A percentile compares a stretch with the other conserved stretches of the same genome.
Evolutionary conservation across 2,329 filamentous ascomycete species (phyloP).

Genomic region (Diaporthe citriasiana): DNA sequence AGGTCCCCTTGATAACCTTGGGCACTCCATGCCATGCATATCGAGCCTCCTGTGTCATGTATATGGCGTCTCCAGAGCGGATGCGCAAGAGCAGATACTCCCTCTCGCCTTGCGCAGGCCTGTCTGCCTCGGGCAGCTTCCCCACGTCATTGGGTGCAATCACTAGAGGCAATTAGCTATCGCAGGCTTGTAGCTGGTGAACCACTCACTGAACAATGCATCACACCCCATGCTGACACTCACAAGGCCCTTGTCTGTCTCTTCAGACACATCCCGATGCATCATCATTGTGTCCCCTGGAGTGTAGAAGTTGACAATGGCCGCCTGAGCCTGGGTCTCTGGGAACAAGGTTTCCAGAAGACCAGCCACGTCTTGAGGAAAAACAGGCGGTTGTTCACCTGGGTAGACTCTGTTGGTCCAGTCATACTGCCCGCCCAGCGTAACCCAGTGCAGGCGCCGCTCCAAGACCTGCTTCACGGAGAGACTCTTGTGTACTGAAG

Average conservation of each 20-base stretch:
- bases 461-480: conserved; percentile 78
- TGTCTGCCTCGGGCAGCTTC: conserved; percentile 48
- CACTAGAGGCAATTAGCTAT: conserved; percentile 22
- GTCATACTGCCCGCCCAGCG: conserved; percentile 95
- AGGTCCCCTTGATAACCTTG: conserved; percentile 84
- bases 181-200: background rate
- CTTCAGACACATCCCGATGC: conserved; percentile 94
- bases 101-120: conserved; percentile 53
- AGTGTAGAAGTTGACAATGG: conserved; percentile 94
- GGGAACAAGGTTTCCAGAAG: conserved; percentile 82
- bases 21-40: conserved; percentile 98
- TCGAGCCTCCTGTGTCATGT: conserved; percentile 85
- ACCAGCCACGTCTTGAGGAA: conserved; percentile 79
- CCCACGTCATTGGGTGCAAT: conserved; percentile 68
- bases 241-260: conserved; percentile 81
- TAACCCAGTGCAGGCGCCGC: conserved; percentile 92
- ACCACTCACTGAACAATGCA: conserved; percentile 73
- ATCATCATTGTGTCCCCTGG: conserved; percentile 92
- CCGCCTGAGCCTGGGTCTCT: conserved; percentile 83
- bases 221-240: conserved; percentile 94
- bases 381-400: conserved; percentile 73
- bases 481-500: conserved; percentile 80
- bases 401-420: conserved; percentile 93
- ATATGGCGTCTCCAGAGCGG: conserved; percentile 88
- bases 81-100: conserved; percentile 75